A percentile compares a stretch with the other conserved stretches of the same genome.
Evolutionary conservation across 2,329 filamentous ascomycete genomes (phyloP).

Genomic region (Monilinia fructigena): DNA sequence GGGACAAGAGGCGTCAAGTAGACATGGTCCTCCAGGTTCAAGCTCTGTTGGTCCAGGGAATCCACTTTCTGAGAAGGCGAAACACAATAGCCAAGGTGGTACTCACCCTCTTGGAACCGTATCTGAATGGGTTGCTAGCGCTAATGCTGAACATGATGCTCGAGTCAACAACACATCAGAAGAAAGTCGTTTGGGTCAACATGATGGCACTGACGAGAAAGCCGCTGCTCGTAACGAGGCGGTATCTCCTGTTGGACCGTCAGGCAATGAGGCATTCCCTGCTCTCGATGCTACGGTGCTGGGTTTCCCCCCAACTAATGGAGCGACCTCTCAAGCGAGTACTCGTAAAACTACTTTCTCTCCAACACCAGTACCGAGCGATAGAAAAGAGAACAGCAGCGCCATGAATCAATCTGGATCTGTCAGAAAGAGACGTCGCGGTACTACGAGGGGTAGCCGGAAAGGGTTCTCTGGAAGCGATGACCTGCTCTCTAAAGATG

Average conservation of each 20-base stretch:
- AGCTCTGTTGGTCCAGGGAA: slow-evolving; percentile 5
- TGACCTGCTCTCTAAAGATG: slow-evolving; percentile 70
- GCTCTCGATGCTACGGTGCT: slow-evolving; percentile 43
- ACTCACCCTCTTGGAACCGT: slow-evolving; percentile 34
- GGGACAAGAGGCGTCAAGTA: slow-evolving; percentile 36
- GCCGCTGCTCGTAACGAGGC: slow-evolving; percentile 38
- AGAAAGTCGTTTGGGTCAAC: slow-evolving; percentile 27
- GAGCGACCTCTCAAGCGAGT: slow-evolving; percentile 40
- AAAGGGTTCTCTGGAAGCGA: slow-evolving; percentile 65
- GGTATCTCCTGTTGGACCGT: slow-evolving; percentile 46
- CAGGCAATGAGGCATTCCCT: slow-evolving; percentile 50
- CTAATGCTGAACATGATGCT: slow-evolving; percentile 30
- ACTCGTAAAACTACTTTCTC: slow-evolving; percentile 59
- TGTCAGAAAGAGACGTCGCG: slow-evolving; percentile 62
- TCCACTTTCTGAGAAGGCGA: slow-evolving; percentile 28
- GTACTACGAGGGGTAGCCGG: slow-evolving; percentile 63
- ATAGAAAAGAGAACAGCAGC: slow-evolving; percentile 24
- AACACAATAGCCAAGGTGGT: slow-evolving; percentile 30
- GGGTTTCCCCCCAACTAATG: slow-evolving; percentile 25
- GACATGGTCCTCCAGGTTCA: slow-evolving; percentile 39
- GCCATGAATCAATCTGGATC: slow-evolving; percentile 43
- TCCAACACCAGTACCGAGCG: slow-evolving; percentile 35
- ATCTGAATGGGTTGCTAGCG: slow-evolving; percentile 35
- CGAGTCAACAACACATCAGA: slow-evolving; percentile 27
- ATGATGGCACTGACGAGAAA: slow-evolving; percentile 35